Evolutionary conservation across 106 monocot species (phyloP).

Genomic region (Apostasia ramifera): DNA sequence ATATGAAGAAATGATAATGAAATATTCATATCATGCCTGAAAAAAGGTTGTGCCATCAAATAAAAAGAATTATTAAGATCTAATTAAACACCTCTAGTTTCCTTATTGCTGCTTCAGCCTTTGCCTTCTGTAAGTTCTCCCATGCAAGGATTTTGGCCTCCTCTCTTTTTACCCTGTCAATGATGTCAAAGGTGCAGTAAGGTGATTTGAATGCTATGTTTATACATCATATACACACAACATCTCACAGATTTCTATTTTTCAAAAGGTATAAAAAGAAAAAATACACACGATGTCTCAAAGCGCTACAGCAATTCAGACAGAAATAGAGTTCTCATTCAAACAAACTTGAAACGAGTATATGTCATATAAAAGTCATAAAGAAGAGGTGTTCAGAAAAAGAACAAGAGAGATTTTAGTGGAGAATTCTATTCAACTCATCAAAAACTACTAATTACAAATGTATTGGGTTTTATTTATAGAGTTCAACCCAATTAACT

Average conservation of each 20-base stretch:
- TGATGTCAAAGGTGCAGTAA: neutral
- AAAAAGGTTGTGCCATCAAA: too few relatives aligned
- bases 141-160: slow-evolving; percentile 21
- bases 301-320: neutral
- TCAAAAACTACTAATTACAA: too few relatives aligned
- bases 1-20: too few relatives aligned
- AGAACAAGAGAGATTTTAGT: too few relatives aligned
- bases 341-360: neutral
- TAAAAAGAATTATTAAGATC: too few relatives aligned
- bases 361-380: neutral
- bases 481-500: too few relatives aligned
- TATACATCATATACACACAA: neutral
- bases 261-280: too few relatives aligned
- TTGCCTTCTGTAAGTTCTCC: slow-evolving; percentile 21
- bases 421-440: too few relatives aligned
- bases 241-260: neutral
- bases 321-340: neutral
- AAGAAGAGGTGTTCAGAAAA: too few relatives aligned
- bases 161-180: slow-evolving; percentile 11
- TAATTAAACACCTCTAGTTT: slow-evolving; percentile 17
- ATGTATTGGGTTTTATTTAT: too few relatives aligned
- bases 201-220: neutral
- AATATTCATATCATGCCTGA: too few relatives aligned
- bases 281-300: too few relatives aligned
- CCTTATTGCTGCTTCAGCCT: slow-evolving; percentile 25